These are phyloP conservation scores for Leishmania arabica DNA, from an alignment of 208 protist species.

Conservation along the genomic window DNA sequence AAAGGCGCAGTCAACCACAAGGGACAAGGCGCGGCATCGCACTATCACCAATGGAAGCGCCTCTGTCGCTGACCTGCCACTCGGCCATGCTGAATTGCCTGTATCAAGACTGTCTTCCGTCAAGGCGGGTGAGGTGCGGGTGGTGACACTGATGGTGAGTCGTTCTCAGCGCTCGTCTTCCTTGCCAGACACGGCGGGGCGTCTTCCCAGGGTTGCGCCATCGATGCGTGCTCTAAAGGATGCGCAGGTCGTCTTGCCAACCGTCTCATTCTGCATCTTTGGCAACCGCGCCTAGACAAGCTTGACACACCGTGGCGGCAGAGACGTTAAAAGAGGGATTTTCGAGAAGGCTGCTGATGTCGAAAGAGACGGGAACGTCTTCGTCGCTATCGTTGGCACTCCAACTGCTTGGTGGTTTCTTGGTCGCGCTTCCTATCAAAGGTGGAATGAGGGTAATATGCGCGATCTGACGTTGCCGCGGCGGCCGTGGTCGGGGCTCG, in stretches of 20 bases:
- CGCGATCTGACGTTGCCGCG: background rate
- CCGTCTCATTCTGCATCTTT: conserved; percentile 53
- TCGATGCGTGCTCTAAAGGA: background rate
- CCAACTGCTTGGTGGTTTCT: background rate
- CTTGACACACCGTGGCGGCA: background rate
- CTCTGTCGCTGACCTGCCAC: background rate
- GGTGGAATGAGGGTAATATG: background rate
- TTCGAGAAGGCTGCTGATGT: background rate
- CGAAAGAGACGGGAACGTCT: background rate
- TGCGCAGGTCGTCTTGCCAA: conserved; percentile 8
- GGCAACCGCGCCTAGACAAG: conserved; percentile 22
- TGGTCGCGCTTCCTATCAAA: background rate
- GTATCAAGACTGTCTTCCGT: conserved; percentile 8
- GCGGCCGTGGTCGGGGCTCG: background rate
- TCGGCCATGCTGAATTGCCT: conserved; percentile 22
- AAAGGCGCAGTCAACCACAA: background rate
- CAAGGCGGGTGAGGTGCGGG: conserved; percentile 16
- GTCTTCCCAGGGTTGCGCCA: background rate
- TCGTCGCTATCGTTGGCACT: background rate
- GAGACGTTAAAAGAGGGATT: no score
- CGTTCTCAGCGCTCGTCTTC: background rate
- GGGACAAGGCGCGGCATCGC: background rate
- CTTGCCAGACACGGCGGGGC: background rate
- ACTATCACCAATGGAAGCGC: background rate
- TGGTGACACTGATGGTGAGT: conserved; percentile 18